Evolutionary conservation across 2,329 filamentous ascomycete genomes (phyloP).

Genomic region (Bipolaris sorokiniana): DNA sequence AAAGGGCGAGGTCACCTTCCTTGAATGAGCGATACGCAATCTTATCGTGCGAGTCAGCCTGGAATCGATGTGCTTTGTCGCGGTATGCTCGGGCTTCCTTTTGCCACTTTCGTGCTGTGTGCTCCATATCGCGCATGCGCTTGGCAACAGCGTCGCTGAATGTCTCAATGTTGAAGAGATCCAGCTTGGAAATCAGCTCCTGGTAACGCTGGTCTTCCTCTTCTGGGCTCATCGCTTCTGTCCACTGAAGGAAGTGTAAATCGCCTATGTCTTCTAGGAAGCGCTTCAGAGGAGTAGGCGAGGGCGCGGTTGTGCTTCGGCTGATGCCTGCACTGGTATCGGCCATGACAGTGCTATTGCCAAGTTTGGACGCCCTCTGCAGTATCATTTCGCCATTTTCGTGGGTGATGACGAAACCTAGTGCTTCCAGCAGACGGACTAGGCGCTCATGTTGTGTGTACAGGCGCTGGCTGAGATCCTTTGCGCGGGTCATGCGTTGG

Average conservation of each 20-base stretch:
- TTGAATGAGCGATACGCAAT: constrained; percentile 97
- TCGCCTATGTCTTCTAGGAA: constrained; percentile 68
- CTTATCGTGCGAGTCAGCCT: constrained; percentile 90
- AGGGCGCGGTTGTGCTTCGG: constrained; percentile 64
- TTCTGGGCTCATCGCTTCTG: constrained; percentile 69
- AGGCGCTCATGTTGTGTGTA: constrained; percentile 85
- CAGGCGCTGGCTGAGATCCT: constrained; percentile 82
- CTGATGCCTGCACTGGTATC: constrained; percentile 49
- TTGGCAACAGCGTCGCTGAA: constrained; percentile 87
- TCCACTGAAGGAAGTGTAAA: constrained; percentile 81
- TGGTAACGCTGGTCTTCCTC: constrained; percentile 76
- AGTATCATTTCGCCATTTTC: constrained; percentile 76
- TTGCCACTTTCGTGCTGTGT: constrained; percentile 90
- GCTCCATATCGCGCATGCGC: constrained; percentile 90
- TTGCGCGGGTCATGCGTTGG: constrained; percentile 73
- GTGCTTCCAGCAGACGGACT: constrained; percentile 79
- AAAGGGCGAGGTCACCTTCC: constrained; percentile 91
- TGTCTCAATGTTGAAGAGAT: constrained; percentile 80
- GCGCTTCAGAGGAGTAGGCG: constrained; percentile 60
- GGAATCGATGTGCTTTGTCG: constrained; percentile 80
- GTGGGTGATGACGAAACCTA: constrained; percentile 82
- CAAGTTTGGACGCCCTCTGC: constrained; percentile 69
- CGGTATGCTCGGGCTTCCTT: constrained; percentile 86
- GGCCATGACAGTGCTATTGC: constrained; percentile 54
- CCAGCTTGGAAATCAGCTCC: constrained; percentile 73